These are phyloP conservation scores for Acanthochlamys bracteata DNA, from an alignment of 106 monocot genomes.

Conservation along the genomic window DNA sequence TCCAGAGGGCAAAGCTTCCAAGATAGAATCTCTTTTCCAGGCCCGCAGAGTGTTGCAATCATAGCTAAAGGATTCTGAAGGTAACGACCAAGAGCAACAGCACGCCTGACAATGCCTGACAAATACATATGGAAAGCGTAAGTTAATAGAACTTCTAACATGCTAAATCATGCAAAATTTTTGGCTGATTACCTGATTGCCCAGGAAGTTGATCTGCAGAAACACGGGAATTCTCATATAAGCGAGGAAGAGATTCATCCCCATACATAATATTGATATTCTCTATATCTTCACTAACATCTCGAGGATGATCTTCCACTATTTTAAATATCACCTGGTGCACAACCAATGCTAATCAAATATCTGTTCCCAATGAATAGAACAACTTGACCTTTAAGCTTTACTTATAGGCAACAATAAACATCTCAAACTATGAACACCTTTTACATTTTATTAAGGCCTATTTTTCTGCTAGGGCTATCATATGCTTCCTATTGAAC, in stretches of 20 bases:
- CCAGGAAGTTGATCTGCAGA: slow-evolving; percentile 85
- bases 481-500: too few relatives aligned
- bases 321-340: slow-evolving; percentile 81
- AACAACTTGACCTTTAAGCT: too few relatives aligned
- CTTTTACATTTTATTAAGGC: too few relatives aligned
- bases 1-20: slow-evolving; percentile 88
- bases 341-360: too few relatives aligned
- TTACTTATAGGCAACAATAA: too few relatives aligned
- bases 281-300: slow-evolving; percentile 68
- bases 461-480: too few relatives aligned
- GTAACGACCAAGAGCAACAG: slow-evolving; percentile 88
- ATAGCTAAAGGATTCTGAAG: slow-evolving; percentile 96
- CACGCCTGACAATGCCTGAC: slow-evolving; percentile 89
- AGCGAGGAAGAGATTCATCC: slow-evolving; percentile 79
- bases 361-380: too few relatives aligned
- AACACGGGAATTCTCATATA: slow-evolving; percentile 82
- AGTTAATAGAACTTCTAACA: not conserved
- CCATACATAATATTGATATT: slow-evolving; percentile 56
- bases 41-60: slow-evolving; percentile 94
- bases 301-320: slow-evolving; percentile 86
- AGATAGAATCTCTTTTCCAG: slow-evolving; percentile 82
- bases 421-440: too few relatives aligned
- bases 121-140: not conserved
- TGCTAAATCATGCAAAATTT: not conserved
- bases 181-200: slow-evolving; percentile 58